A percentile compares a stretch with the other conserved stretches of the same genome.
Conservation (phyloP, 192 early-diverging fungal genomes). For the Chytriomyces hyalinus region DNA sequence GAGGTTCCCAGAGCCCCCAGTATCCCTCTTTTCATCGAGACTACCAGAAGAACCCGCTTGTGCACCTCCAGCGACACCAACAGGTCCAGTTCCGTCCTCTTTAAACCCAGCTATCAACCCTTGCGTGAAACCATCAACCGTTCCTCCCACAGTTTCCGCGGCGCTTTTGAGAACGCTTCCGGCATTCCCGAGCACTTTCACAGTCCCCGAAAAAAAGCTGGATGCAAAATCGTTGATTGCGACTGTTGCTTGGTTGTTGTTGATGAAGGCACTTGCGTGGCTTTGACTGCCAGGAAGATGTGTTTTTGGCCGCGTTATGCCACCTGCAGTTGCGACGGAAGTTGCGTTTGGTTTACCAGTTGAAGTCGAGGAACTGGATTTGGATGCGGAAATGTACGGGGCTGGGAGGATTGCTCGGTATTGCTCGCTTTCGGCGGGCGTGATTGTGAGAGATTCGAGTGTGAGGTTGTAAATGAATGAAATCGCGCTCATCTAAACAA, state of each 20-base stretch:
- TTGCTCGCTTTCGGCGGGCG: constrained; percentile 37
- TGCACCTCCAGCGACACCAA: background rate
- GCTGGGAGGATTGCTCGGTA: constrained; percentile 13
- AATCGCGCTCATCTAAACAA: constrained; percentile 57
- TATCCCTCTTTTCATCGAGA: background rate
- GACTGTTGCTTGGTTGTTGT: constrained; percentile 18
- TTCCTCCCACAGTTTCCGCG: constrained; percentile 30
- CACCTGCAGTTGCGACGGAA: background rate
- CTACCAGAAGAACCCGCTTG: background rate
- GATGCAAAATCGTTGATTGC: constrained; percentile 24
- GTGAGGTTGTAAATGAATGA: constrained; percentile 63
- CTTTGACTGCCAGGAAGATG: constrained; percentile 18
- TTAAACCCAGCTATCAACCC: constrained; percentile 29
- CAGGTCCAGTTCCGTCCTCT: background rate
- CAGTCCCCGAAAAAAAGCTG: constrained; percentile 13
- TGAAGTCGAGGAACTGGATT: background rate
- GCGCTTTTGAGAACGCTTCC: constrained; percentile 10
- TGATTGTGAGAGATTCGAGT: constrained; percentile 51
- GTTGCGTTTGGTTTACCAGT: background rate
- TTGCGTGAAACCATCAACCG: constrained; percentile 31
- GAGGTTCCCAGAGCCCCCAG: too few relatives aligned
- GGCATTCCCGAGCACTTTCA: constrained; percentile 9
- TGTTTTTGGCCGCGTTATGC: too few relatives aligned
- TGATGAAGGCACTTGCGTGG: constrained; percentile 21
- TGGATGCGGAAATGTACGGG: background rate